Evolutionary conservation across 2,329 filamentous ascomycete genomes (phyloP).

Genomic region (Ceratocystiopsis minuta): DNA sequence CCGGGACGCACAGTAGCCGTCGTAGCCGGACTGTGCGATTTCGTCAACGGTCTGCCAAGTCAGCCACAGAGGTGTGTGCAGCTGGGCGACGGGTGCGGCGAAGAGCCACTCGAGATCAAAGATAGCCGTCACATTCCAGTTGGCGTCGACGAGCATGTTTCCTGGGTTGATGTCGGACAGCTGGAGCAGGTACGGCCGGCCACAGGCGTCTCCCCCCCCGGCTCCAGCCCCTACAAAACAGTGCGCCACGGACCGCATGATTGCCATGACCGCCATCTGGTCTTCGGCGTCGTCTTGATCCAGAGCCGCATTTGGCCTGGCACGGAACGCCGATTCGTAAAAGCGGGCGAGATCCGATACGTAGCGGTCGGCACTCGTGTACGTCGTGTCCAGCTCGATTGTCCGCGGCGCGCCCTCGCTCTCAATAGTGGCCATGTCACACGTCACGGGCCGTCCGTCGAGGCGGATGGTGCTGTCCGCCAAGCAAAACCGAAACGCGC

Average conservation of each 20-base stretch:
- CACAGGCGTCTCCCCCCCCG: background rate
- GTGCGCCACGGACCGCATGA: constrained; percentile 12
- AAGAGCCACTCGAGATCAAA: constrained; percentile 18
- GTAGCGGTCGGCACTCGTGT: constrained; percentile 14
- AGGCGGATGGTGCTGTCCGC: constrained; percentile 11
- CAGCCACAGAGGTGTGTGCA: constrained; percentile 15
- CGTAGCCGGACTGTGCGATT: background rate
- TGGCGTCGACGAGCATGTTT: constrained; percentile 17
- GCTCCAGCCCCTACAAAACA: constrained; percentile 6
- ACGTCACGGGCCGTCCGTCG: constrained; percentile 7
- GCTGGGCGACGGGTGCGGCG: constrained; percentile 14
- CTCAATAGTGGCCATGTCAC: constrained; percentile 15
- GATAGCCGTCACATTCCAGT: constrained; percentile 17
- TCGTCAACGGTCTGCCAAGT: constrained; percentile 9
- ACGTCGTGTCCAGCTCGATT: constrained; percentile 15
- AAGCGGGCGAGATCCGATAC: constrained; percentile 13
- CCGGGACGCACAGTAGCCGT: constrained; percentile 4
- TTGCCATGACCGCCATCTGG: constrained; percentile 12
- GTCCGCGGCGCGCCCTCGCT: constrained; percentile 16
- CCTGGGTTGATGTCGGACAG: constrained; percentile 15
- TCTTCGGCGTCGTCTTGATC: constrained; percentile 11
- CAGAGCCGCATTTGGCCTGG: constrained; percentile 11
- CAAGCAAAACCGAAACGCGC: constrained; percentile 12
- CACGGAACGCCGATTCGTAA: constrained; percentile 13
- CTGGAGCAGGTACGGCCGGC: constrained; percentile 13